Base-by-base conservation (phyloP, 225 moss, liverwort and hornwort genomes). In the Pseudoscleropodium purum region DNA sequence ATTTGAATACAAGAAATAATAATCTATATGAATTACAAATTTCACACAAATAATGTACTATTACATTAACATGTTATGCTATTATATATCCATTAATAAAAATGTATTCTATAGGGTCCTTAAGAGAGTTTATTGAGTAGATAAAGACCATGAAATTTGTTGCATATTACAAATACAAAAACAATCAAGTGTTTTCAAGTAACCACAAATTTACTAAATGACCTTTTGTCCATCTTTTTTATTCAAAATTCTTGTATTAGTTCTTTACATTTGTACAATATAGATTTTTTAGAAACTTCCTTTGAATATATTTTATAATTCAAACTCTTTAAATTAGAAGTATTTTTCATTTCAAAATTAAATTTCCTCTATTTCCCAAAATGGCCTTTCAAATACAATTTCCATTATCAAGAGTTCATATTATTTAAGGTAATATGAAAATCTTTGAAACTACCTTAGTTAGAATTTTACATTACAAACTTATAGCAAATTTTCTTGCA, bases 231-330 rank as follows among this genome's bases (percentile, higher is more conserved):
- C 16, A 43, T 73, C 27, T 6, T 29, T 45, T 43, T 74, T 29
- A 26, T 29, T 74, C 3, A 3, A 45, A 73, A 73, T 5, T 27
- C 27, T 43, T 17, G 2, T 45, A 43, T 15, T 45, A 29, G 6
- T 27, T 45, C 6, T 0, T 74, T 74, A 43, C 17, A 43, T 45
- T 70, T 45, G 9, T 72, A 72, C 0, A 41, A 7, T 16, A 15
- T 72, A 27, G 24, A 41, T 26, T 26, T 41, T 3, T 1, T 8
- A 0, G 15, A 27, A 26, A 5, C 0, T 8, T 72, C 15, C 2
- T 41, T 41, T 43, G 15, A 3, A 73, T 27, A 29, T 73, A 27
- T 27, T 45, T 16, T 45, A 6, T 6, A 74, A 74, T 73, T 17
- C 17, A 43, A 27, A 39, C 11, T 39, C 7, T 69, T 69, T 7